These are phyloP conservation scores for Pezicula carpinea DNA, from an alignment of 2,329 filamentous ascomycete genomes.

Conservation along the genomic window DNA sequence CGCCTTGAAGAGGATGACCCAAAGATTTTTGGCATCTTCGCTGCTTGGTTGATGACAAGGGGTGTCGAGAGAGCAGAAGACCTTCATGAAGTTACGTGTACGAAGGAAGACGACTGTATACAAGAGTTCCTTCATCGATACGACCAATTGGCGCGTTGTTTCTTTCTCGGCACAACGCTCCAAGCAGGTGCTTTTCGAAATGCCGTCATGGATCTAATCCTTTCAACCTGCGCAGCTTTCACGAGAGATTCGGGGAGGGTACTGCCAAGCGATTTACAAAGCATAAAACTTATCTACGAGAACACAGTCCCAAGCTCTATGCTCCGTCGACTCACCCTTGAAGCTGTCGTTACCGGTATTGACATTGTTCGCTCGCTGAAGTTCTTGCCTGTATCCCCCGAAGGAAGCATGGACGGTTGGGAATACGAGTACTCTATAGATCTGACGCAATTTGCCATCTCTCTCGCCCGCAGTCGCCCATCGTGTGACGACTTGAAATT, in stretches of 20 bases:
- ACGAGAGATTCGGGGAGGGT: neutral
- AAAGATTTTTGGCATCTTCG: neutral
- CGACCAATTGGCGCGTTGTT: neutral
- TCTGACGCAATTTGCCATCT: neutral
- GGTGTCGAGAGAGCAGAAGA: constrained; percentile 46
- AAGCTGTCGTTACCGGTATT: neutral
- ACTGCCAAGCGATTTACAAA: neutral
- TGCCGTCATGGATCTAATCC: neutral
- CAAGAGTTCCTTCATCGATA: neutral
- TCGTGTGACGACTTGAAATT: neutral
- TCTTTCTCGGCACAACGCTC: neutral
- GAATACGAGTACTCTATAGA: neutral
- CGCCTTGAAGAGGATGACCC: neutral
- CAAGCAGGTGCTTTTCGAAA: neutral
- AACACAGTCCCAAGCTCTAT: neutral
- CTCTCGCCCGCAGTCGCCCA: neutral
- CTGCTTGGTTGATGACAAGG: neutral
- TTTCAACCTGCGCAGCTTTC: neutral
- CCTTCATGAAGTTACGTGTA: neutral
- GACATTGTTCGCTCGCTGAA: no score
- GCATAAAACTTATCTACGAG: neutral
- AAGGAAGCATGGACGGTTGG: neutral
- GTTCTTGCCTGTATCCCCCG: neutral
- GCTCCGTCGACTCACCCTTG: neutral
- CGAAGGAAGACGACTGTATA: neutral